Evolutionary conservation across 208 protist species (phyloP), one percentile per base, ranked within the genome.

Genomic region (Acanthamoeba lenticulata): DNA sequence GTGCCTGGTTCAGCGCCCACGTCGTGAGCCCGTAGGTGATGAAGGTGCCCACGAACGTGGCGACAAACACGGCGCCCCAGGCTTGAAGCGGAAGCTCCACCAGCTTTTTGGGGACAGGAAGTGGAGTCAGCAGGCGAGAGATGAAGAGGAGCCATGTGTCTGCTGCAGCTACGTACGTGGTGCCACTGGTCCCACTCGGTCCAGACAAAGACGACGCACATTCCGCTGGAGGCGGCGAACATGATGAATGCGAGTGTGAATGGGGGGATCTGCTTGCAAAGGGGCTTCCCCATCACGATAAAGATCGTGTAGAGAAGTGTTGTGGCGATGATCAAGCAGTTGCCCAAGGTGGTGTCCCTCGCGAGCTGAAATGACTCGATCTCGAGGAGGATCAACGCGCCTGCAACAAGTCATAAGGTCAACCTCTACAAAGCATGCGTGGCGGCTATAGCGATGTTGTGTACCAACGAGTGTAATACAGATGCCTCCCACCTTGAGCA

Each of bases 231-330:
- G 2, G 42, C 74, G 27, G 27, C 74, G 17, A 85, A 85, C 74
- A 85, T 85, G 36, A 85, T 85, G 44, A 85, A 85, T 13, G 42
- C 45, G 7, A 85, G 74, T 9, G 74, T 85, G 74, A 85, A 85
- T 2, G 74, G 74, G 7, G 74, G 74, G 27, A 85, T 55, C 74
- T 85, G 15, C 9, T n/a, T 44, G 19, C 74, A 85, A 13, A 85
- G 36, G 1, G 74, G 74, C 74, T 85, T 85, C 17, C 74, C 74
- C 36, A 85, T 29, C 44, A 85, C 74, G 4, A 85, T 52, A 40
- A 36, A 85, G 6, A 45, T 34, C 7, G 74, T 85, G 74, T 85
- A 85, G 17, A 85, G 74, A 2, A 85, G 15, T 40, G 74, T 55
- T 17, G 74, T 85, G 3, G 52, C 42, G 24, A 85, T 52, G 42